Evolutionary conservation across 768 basidiomycete species (phyloP).

Genomic region (Lyophyllum semitale): DNA sequence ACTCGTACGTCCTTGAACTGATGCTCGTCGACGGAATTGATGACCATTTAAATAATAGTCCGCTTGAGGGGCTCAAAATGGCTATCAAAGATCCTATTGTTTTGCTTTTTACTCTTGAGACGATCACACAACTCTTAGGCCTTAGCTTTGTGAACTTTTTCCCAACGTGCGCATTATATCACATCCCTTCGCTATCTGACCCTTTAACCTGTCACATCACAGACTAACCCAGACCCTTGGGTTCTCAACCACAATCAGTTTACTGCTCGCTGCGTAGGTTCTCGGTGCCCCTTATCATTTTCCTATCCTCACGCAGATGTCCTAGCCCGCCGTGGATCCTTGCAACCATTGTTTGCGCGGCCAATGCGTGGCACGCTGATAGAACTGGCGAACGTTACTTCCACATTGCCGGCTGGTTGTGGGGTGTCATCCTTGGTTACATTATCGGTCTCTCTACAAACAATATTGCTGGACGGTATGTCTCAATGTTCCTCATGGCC

Average conservation of each 20-base stretch:
- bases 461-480: constrained; percentile 54
- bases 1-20: constrained; percentile 46
- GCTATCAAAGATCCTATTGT: constrained; percentile 60
- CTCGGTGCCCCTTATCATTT: neutral
- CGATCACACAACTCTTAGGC: constrained; percentile 50
- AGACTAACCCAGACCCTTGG: constrained; percentile 65
- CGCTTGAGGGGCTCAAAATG: constrained; percentile 49
- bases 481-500: constrained; percentile 67
- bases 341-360: constrained; percentile 46
- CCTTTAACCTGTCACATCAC: neutral
- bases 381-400: constrained; percentile 65
- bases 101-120: constrained; percentile 53
- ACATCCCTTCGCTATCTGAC: neutral
- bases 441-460: constrained; percentile 60
- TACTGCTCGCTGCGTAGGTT: constrained; percentile 64
- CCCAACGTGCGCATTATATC: constrained; percentile 37
- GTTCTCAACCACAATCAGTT: constrained; percentile 56
- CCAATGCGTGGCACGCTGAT: constrained; percentile 62
- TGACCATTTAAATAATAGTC: constrained; percentile 31
- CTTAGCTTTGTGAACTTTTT: constrained; percentile 65
- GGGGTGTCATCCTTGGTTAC: constrained; percentile 60
- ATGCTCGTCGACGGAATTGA: neutral
- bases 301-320: neutral
- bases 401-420: constrained; percentile 59
- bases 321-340: constrained; percentile 66